Conservation (phyloP, 805 yeast genomes). For the Wickerhamomyces mucosus region DNA sequence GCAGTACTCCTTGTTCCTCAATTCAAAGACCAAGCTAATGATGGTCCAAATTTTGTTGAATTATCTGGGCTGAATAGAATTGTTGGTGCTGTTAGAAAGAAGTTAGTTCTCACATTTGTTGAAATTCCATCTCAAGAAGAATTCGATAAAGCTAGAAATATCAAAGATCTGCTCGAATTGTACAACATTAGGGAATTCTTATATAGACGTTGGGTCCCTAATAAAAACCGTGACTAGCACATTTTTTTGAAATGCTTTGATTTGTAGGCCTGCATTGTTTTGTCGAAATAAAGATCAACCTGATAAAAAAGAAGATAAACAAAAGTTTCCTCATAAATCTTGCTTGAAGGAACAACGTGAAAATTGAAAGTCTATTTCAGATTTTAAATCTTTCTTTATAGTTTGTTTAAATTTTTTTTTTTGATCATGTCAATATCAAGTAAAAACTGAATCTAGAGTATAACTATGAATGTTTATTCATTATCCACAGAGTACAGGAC, state of each 20-base stretch:
- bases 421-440: no score
- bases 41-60: slow-evolving; percentile 43
- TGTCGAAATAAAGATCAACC: neutral
- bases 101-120: slow-evolving; percentile 60
- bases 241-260: no score
- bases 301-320: slow-evolving; percentile 1
- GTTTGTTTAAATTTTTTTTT: no score
- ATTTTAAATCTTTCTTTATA: no score
- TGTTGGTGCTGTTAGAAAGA: slow-evolving; percentile 78
- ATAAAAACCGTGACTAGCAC: slow-evolving; percentile 71
- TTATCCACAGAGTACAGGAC: no score
- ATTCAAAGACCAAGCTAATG: slow-evolving; percentile 15
- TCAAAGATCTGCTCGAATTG: slow-evolving; percentile 28
- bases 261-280: no score
- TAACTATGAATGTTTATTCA: no score
- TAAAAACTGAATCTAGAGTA: no score
- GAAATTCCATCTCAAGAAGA: slow-evolving; percentile 36
- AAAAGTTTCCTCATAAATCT: no score
- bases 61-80: slow-evolving; percentile 68
- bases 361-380: no score
- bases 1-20: slow-evolving; percentile 47
- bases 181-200: slow-evolving; percentile 56
- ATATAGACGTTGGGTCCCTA: slow-evolving; percentile 79
- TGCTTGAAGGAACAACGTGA: no score
- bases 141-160: slow-evolving; percentile 17